Base-by-base conservation (phyloP, 2,329 filamentous ascomycete genomes). In the Cryphonectria nitschkei region DNA sequence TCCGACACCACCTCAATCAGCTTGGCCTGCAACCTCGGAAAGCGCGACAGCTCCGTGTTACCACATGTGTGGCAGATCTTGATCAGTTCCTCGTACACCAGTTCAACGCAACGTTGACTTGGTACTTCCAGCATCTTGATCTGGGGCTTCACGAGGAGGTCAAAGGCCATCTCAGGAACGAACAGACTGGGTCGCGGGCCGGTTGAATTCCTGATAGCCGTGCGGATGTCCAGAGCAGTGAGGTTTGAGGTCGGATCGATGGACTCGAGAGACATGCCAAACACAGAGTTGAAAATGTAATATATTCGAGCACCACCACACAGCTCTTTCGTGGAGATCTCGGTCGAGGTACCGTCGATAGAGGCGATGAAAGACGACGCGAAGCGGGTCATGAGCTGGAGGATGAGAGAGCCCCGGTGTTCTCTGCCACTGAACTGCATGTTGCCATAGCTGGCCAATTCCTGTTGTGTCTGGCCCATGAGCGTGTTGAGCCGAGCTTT, bases 381-480 rank as follows among this genome's bases (percentile, higher is more conserved):
- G 78, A 99, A 99, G 56, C 96, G 93, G 16, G 96, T 99, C 96
- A 99, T 99, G 70, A 97, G 89, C 81, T 98, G 95, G 74, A 99
- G 84, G 70, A 99, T 97, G 74, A 99, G 87, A 39, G 95, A 97
- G 43, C 96, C 96, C 66, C 95, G 89, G 79, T 99, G 96, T 80
- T 98, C 96, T 81, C 97, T 97, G 76, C 96, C 96, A 74, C 93
- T 97, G 80, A 99, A 99, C 76, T 97, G 93, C 84, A 96, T 97
- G 79, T 98, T 97, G 52, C 96, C 96, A 79, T 99, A 99, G 81
- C 95, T 97, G 60, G 96, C 96, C 70, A 99, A 87, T 81, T 99
- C 96, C 83, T 99, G 96, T 79, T 99, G 96, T 65, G 96, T 98
- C 82, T 99, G 96, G n/a, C 96, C 96, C 96, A 99, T 99, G 67